Evolutionary conservation across 2,329 filamentous ascomycete genomes (phyloP), one percentile per base, ranked within the genome.

Genomic region (Onygenales sp.): DNA sequence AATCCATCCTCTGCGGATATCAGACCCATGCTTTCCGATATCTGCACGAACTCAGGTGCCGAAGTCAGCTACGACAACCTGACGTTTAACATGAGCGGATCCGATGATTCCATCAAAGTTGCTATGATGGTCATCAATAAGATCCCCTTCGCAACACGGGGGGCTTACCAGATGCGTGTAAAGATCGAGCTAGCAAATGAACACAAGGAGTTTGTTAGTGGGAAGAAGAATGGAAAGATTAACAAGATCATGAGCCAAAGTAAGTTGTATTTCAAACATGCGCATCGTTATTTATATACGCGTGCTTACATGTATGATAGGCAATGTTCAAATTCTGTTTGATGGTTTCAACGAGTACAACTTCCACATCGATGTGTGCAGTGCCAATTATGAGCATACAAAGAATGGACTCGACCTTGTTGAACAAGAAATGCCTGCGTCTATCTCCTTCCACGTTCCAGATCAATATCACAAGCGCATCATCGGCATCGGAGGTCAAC

Each of bases 161-260:
- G 87, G 43, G 87, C 89, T 60, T 95, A 94, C 65, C 91, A 94
- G 68, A 94, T 98, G 68, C 84, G 91, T 54, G 92, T 98, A 66
- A 97, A 97, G 77, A 95, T 98, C 58, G 93, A 98, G 75, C 85
- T 98, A 54, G 93, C 93, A 65, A 97, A 97, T 66, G 93, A 98
- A 74, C 93, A 98, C 77, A 98, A 98, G 72, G 93, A 98, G 67
- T 98, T 98, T 68, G 93, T 98, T 54, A 96, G 91, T 62, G 93
- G 93, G 62, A 98, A 98, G 79, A 98, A 98, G 78, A 98, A 98
- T 64, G 93, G 93, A 72, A 98, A 98, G 76, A 98, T 98, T 72
- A 98, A 98, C 79, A 98, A 98, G 78, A 98, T 98, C 65, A 98
- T 98, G 93, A 93, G 92, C 27, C 92, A 97, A 72, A 96, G 91